Percentiles rank a stretch among this genome's conserved stretches.
phyloP scores from a whole-genome alignment of 139 green algal genomes.

The Chlamydomonas asymmetrica region DNA sequence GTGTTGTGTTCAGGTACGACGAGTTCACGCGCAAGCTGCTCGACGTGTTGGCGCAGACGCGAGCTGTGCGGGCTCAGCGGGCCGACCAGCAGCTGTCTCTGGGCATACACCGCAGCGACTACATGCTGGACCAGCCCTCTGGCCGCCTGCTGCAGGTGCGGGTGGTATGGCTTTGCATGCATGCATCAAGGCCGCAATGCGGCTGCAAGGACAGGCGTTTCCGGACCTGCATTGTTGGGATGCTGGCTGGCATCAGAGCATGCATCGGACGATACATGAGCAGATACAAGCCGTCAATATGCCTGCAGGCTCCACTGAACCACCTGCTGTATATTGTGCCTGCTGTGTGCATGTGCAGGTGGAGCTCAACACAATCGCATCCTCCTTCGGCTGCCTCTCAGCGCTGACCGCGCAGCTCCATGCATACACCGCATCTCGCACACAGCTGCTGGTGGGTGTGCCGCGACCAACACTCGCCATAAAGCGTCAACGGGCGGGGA shows the following conservation, averaged over 20 bases:
- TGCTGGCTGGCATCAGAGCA: not conserved
- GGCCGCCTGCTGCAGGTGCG: conserved; percentile 79
- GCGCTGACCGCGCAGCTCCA: conserved; percentile 75
- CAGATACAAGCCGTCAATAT: too few relatives aligned
- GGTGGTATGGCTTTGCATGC: not conserved
- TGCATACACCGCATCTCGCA: conserved; percentile 32
- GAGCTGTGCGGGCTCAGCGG: not conserved
- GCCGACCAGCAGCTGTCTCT: conserved; percentile 59
- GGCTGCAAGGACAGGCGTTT: not conserved
- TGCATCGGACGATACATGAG: not conserved
- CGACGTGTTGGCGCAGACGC: conserved; percentile 30
- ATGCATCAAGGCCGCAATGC: not conserved
- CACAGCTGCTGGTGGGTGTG: not conserved
- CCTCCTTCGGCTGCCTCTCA: conserved; percentile 88
- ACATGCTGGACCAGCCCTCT: conserved; percentile 95
- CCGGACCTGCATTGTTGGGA: not conserved
- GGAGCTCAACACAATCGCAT: conserved; percentile 98
- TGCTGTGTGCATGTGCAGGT: conserved; percentile 70
- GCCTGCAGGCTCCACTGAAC: not conserved
- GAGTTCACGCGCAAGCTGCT: conserved; percentile 83
- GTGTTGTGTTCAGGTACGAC: conserved; percentile 74
- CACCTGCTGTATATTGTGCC: not conserved
- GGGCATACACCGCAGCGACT: conserved; percentile 90
- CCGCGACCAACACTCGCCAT: too few relatives aligned
- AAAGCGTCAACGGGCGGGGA: too few relatives aligned